Evolutionary conservation across 805 yeast genomes (phyloP).

Genomic region (Spathaspora boniae): DNA sequence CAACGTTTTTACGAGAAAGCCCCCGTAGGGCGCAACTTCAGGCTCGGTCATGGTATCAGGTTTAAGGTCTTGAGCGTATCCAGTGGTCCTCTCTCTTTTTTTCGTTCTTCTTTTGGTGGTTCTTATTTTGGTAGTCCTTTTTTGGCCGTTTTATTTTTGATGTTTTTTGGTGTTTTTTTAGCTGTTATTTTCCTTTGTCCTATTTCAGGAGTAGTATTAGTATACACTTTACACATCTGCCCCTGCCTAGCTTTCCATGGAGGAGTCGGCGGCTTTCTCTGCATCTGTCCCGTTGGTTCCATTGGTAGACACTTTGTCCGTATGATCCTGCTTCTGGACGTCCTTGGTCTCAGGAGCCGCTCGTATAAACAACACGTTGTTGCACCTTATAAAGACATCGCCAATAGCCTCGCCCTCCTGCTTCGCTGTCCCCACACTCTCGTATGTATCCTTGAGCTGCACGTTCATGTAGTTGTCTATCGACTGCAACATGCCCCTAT

Average conservation of each 20-base stretch:
- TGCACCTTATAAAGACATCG: conserved; percentile 85
- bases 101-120: not conserved
- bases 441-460: conserved; percentile 58
- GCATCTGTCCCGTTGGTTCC: not conserved
- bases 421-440: conserved; percentile 33
- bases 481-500: conserved; percentile 71
- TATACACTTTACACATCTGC: not conserved
- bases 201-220: not conserved
- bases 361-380: conserved; percentile 78
- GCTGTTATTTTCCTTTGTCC: conserved; percentile 1
- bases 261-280: conserved; percentile 4
- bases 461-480: conserved; percentile 93
- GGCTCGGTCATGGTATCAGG: conserved; percentile 18
- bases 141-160: not conserved
- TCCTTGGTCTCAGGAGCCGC: conserved; percentile 20
- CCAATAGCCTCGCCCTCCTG: conserved; percentile 43
- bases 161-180: conserved; percentile 3
- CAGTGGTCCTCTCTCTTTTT: not conserved
- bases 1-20: conserved; percentile 36
- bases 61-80: not conserved
- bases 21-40: conserved; percentile 39
- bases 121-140: not conserved
- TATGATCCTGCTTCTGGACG: not conserved
- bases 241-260: not conserved
- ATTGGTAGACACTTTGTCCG: conserved; percentile 1